Evolutionary conservation across 2,329 filamentous ascomycete genomes (phyloP), one percentile per base, ranked within the genome.

Genomic region (Aureobasidium sp.): DNA sequence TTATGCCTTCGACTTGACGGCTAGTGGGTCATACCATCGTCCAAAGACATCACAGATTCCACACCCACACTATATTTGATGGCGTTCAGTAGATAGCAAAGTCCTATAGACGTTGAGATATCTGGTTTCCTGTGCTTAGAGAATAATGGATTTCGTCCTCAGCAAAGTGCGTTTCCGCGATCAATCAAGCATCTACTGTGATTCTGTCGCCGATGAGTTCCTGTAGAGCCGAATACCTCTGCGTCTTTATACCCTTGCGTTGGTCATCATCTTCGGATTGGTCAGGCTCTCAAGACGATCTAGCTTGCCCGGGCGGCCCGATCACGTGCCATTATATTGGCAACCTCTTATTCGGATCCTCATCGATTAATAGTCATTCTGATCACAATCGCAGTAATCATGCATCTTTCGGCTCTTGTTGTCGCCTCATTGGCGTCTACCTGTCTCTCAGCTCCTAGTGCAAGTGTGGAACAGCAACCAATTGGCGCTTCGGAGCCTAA

Each of bases 371-470:
- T 11, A 5, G 11, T 47, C 29, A 48, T 15, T 17, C 14, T 36
- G 3, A 29, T 31, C 20, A 25, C 20, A n/a, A 27, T 36, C 36
- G 42, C 8, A 15, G 22, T 39, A 17, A 36, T 1, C 5, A 52
- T 61, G 47, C 29, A 53, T 36, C 25, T 61, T 20, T 61, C 58
- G 27, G 31, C 25, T 31, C 29, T 61, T 29, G 47, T 52, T 11
- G 12, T 61, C 36, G 47, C 58, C 48, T 45, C 47, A 1, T 34
- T 61, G 41, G 37, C 37, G 17, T 53, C 48, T 34, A 29, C 15
- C 3, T 49, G 44, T 5, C 27, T 60, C 11, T 34, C 57, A 14
- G 56, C 56, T 39, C 56, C 56, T 27, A 41, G 44, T 3, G 22
- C 29, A 1, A 17, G 8, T 36, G 45, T 20, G 12, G 27, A 45